Conservation (phyloP, 1,284 basidiomycete species). For the Ceratobasidium theobromae region DNA sequence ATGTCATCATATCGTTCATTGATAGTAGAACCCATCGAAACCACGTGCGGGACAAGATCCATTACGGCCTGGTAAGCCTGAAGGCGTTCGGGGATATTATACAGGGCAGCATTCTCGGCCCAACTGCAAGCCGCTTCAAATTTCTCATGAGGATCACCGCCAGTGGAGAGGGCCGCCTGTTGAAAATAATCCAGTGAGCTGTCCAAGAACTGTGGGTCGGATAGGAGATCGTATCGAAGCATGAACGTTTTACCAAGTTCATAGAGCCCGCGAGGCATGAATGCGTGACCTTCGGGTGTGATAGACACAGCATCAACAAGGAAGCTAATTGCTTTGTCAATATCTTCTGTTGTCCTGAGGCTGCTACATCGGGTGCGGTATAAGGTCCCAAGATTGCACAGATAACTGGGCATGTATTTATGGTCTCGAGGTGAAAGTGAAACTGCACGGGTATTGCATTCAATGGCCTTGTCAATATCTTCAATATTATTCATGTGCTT, state of each 20-base stretch:
- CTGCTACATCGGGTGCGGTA: not conserved
- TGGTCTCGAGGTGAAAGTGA: not conserved
- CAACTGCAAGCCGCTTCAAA: not conserved
- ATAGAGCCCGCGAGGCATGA: not conserved
- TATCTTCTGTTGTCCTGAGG: not conserved
- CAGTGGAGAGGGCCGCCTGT: not conserved
- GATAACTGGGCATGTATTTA: not conserved
- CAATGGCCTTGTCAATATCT: slow-evolving; percentile 6
- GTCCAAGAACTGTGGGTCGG: not conserved
- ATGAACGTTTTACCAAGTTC: not conserved
- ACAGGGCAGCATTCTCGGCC: not conserved
- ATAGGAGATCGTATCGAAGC: not conserved
- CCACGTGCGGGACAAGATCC: not conserved
- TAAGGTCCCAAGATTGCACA: not conserved
- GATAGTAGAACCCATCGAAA: not conserved
- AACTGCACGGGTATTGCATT: not conserved
- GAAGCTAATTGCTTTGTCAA: not conserved
- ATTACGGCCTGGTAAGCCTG: not conserved
- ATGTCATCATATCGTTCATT: not conserved
- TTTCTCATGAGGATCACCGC: not conserved
- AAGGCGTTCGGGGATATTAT: not conserved
- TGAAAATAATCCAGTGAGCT: not conserved
- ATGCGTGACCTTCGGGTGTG: not conserved
- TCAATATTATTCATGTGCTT: not conserved
- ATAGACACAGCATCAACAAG: not conserved